Evolutionary conservation across 2,329 filamentous ascomycete genomes (phyloP), one percentile per base, ranked within the genome.

Genomic region (Arthrobotrys entomopaga): DNA sequence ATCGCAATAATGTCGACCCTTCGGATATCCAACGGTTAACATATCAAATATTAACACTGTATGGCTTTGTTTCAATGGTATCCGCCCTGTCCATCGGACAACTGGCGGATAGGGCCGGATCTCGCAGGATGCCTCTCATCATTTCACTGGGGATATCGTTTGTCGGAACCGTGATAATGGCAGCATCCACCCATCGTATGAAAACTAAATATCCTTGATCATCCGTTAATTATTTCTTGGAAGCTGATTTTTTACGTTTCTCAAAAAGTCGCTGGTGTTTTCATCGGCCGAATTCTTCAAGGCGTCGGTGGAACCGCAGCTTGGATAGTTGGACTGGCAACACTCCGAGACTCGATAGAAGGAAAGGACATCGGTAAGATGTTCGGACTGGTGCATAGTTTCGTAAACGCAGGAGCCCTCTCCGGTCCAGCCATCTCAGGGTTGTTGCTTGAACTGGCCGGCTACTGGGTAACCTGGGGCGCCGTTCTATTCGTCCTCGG

Each of bases 111-210:
- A 83, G 82, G 57, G 81, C 84, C 16, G 80, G 81, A 0, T 84
- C 86, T 2, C 83, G 88, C 6, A 85, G 86, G 77, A 78, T 84
- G 0, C 88, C 88, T 0, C 89, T 89, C 76, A 80, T 90, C 0
- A 76, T 84, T 1, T 87, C 88, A 0, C 78, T 90, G 15, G 78
- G 83, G 0, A 81, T 86, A 6, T 79, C 89, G 3, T 79, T 86
- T 0, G 82, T 83, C 0, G 86, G 86, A 0, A 89, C 88, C 1
- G 76, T 86, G 1, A 80, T 88, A 75, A 81, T 89, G 3, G 85
- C 86, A 1, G 48, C 48, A n/a, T 52, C 59, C 22, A 53, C 59
- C 34, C 77, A 79, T 16, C 52, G 79, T 80, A 76, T 16, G 77
- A n/a, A n/a, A n/a, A n/a, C n/a, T n/a, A n/a, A 40, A 40, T 40